A percentile compares a stretch with the other conserved stretches of the same genome.
Conservation (phyloP, 805 yeast species). For the Ogataea pignaliae region DNA sequence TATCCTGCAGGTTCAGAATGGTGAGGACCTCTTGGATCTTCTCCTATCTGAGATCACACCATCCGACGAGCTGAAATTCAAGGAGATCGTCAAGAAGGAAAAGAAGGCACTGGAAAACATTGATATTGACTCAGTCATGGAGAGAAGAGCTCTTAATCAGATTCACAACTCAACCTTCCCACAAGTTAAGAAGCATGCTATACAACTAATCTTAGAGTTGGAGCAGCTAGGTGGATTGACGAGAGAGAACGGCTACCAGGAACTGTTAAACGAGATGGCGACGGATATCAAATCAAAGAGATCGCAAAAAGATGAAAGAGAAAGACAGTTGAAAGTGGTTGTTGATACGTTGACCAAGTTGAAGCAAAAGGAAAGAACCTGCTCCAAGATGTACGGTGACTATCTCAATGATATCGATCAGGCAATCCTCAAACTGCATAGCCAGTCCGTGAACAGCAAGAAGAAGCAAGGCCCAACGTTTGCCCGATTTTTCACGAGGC, state of each 20-base stretch:
- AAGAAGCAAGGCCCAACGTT: conserved; percentile 28
- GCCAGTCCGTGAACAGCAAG: conserved; percentile 42
- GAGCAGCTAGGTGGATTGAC: conserved; percentile 64
- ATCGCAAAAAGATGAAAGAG: conserved; percentile 38
- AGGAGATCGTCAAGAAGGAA: conserved; percentile 49
- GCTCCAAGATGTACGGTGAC: conserved; percentile 40
- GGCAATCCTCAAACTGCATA: conserved; percentile 39
- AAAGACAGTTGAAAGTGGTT: conserved; percentile 38
- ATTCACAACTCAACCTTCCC: conserved; percentile 49
- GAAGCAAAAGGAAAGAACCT: conserved; percentile 40
- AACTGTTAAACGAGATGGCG: conserved; percentile 76
- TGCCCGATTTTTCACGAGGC: conserved; percentile 56
- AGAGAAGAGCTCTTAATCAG: conserved; percentile 38
- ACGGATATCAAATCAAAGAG: conserved; percentile 58
- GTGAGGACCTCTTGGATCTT: conserved; percentile 51
- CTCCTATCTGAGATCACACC: conserved; percentile 62
- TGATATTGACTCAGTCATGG: conserved; percentile 21
- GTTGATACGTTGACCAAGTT: conserved; percentile 39
- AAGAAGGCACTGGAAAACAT: conserved; percentile 24
- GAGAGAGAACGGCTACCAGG: conserved; percentile 71
- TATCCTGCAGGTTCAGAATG: conserved; percentile 77
- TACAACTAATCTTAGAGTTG: conserved; percentile 71
- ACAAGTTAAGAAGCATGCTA: conserved; percentile 69
- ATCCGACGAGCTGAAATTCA: conserved; percentile 64
- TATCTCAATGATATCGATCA: conserved; percentile 44